Evolutionary conservation across 2,329 filamentous ascomycete species (phyloP).

Genomic region (Thermoascus crustaceus): DNA sequence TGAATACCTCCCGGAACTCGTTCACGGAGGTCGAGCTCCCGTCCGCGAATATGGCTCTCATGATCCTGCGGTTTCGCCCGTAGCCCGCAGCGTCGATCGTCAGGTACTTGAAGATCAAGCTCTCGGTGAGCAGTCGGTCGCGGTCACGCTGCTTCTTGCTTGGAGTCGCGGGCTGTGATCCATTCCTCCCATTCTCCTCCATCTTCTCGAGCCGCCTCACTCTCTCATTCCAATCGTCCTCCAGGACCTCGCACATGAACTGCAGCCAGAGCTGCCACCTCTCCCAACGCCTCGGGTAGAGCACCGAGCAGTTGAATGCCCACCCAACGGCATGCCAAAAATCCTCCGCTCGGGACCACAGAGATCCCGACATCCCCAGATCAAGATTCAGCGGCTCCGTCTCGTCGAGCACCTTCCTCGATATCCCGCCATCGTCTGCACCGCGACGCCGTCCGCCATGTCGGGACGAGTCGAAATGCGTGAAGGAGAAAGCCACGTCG

Average conservation of each 20-base stretch:
- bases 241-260: conserved; percentile 50
- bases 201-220: conserved; percentile 12
- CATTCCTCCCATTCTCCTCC: conserved; percentile 4
- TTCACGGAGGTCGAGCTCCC: conserved; percentile 27
- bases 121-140: conserved; percentile 23
- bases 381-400: conserved; percentile 49
- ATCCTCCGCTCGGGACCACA: conserved; percentile 71
- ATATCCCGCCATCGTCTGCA: conserved; percentile 13
- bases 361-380: conserved; percentile 55
- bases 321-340: conserved; percentile 88
- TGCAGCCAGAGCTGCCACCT: conserved; percentile 75
- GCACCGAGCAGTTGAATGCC: conserved; percentile 82
- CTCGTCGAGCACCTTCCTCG: conserved; percentile 25
- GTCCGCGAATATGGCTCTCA: conserved; percentile 42
- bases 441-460: conserved; percentile 22
- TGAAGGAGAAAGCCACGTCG: conserved; percentile 64
- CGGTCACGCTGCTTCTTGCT: conserved; percentile 9
- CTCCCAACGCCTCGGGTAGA: conserved; percentile 66
- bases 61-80: conserved; percentile 33
- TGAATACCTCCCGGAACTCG: conserved; percentile 40
- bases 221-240: conserved; percentile 37
- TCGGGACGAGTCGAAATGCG: conserved; percentile 27
- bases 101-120: conserved; percentile 39
- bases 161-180: conserved; percentile 1
- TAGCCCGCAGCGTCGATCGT: conserved; percentile 18